Evolutionary conservation across 306 rosid species (phyloP), one percentile per base, ranked within the genome.

Genomic region (Casuarina glauca): DNA sequence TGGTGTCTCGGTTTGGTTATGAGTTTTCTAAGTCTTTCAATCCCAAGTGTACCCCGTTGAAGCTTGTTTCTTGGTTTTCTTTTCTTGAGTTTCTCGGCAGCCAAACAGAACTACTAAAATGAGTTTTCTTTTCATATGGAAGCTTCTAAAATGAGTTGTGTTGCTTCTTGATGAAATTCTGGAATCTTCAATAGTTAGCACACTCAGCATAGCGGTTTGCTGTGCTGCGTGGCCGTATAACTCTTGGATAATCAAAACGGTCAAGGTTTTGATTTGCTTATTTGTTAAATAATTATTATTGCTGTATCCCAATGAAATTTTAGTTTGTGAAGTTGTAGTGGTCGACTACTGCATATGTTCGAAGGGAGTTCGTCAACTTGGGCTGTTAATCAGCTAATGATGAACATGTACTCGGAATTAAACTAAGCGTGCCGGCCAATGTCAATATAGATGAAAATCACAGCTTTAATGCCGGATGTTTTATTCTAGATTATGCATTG

Each of bases 321-420:
- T 55, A 52, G 57, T 42, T 48, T 36, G 39, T 77, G 74, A 62
- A 48, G 26, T 19, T 43, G 51, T 68, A 26, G 1, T 26, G 32
- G 1, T 26, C 32, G 1, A 26, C 32, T 26, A 26, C 32, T 26
- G 32, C 32, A 26, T 26, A 26, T 26, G 32, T 69, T 61, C n/a
- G 44, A 41, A 50, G 68, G 39, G 80, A 62, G 77, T 80, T 19
- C 62, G 82, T 84, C 82, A 68, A 72, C 73, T 58, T 76, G 70
- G 78, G 63, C 0, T 74, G 69, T 63, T 73, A 32, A 26, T 66
- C 60, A 72, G 58, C 11, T 39, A 4, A 42, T 45, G 69, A 53
- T 76, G 44, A 2, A 19, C 43, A 10, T 43, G 51, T 48, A 51
- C 13, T 17, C 9, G 6, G 35, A 42, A 42, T 67, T n/a, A 42